A percentile compares a stretch with the other conserved stretches of the same genome.
Evolutionary conservation across 768 basidiomycete species (phyloP).

Genomic region (Paxillus ammoniavirescens): DNA sequence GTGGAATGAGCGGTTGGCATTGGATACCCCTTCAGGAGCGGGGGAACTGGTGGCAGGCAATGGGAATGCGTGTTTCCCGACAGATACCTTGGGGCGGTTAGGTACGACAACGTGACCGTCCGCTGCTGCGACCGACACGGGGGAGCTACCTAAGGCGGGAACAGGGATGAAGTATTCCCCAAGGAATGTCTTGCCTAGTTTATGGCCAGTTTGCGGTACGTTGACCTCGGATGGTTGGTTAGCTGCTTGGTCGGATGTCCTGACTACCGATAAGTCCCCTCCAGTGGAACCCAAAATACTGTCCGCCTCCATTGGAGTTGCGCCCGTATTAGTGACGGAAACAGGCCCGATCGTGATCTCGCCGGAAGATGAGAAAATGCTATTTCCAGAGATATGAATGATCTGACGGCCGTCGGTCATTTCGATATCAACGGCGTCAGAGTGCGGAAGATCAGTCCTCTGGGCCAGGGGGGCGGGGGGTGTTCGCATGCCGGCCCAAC

Average conservation of each 20-base stretch:
- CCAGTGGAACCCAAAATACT: not conserved
- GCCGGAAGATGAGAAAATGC: slow-evolving; percentile 29
- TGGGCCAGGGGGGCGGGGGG: not conserved
- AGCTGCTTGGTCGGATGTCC: not conserved
- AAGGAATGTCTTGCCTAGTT: slow-evolving; percentile 9
- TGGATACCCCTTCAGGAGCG: not conserved
- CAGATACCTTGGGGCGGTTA: not conserved
- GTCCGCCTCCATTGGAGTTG: not conserved
- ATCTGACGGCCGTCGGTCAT: slow-evolving; percentile 21
- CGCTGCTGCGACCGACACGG: not conserved
- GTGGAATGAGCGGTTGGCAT: not conserved
- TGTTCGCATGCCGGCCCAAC: not conserved
- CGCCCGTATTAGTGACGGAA: not conserved
- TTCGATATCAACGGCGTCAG: slow-evolving; percentile 10
- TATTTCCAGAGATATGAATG: slow-evolving; percentile 24
- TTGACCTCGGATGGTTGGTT: not conserved
- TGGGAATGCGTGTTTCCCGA: not conserved
- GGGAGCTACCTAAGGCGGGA: slow-evolving; percentile 2
- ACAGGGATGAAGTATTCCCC: slow-evolving; percentile 18
- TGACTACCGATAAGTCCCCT: not conserved
- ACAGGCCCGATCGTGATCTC: slow-evolving; percentile 22
- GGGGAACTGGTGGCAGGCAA: slow-evolving; percentile 19
- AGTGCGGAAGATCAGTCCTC: not conserved
- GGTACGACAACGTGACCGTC: not conserved
- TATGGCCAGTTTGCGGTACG: not conserved